Evolutionary conservation across 495 filamentous ascomycete species (phyloP), one percentile per base, ranked within the genome.

Genomic region (Tuber calosporum): DNA sequence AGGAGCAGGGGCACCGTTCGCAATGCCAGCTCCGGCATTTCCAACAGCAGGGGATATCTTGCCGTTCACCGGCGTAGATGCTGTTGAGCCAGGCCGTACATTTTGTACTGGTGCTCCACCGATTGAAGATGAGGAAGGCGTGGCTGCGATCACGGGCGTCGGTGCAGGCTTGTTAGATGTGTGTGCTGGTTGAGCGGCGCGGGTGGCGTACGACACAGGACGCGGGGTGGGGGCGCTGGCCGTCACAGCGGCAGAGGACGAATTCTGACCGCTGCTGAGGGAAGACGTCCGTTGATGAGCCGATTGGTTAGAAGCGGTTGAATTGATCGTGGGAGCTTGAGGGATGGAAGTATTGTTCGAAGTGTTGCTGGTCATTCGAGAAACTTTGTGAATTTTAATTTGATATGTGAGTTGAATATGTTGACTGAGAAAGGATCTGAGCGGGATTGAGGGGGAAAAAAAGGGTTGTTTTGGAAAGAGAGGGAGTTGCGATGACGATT

Each of bases 301-400:
- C 62, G 79, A 71, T 71, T 77, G 70, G 66, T 76, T 75, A 41
- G 70, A 74, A 73, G 74, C 70, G 79, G 69, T 79, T 67, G 79
- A 71, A 73, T 78, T 81, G 72, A 77, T 74, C 41, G 80, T 58
- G 71, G 77, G 78, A 58, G 76, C 66, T 77, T 76, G 76, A 73
- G 80, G 76, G 72, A 81, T 75, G 45, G 78, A 72, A 67, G 73
- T 77, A 71, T 71, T 74, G 79, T 79, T 76, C 67, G 78, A 73
- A 67, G 79, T 75, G 72, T 77, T 77, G 79, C 80, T 81, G 74
- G 79, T 81, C 80, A 81, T 81, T 81, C 79, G 80, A 81, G 69
- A 79, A 79, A 75, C 73, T 79, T 72, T 69, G 69, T 76, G 77
- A 68, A 72, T 79, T 75, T 74, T 79, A 71, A 39, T 76, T 73